Percentiles rank a stretch among this genome's conserved stretches.
Evolutionary conservation across 2,329 filamentous ascomycete species (phyloP).

Genomic region (Pseudogymnoascus sp.): DNA sequence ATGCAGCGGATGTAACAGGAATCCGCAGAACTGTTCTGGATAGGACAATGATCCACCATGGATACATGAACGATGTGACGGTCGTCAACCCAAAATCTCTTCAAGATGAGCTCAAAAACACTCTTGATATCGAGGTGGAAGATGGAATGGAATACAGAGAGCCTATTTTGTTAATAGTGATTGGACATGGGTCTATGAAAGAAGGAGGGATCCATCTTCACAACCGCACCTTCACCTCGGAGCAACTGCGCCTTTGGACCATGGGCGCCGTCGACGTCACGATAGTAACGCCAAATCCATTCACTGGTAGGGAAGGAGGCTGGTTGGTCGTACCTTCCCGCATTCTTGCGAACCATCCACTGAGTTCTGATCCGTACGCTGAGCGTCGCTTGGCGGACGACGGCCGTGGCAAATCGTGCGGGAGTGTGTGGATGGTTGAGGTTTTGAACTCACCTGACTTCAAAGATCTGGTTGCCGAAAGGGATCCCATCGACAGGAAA

Average conservation of each 20-base stretch:
- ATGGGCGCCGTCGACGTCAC: not conserved
- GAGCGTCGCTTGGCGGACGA: not conserved
- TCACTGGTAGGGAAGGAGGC: conserved; percentile 1
- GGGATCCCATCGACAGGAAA: not conserved
- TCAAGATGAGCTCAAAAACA: not conserved
- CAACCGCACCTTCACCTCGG: not conserved
- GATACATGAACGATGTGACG: not conserved
- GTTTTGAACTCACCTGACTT: not conserved
- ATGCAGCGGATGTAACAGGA: not conserved
- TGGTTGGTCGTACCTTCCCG: conserved; percentile 2
- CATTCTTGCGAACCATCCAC: not conserved
- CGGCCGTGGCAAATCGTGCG: not conserved
- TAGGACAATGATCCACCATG: not conserved
- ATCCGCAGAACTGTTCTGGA: not conserved
- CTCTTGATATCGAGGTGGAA: not conserved
- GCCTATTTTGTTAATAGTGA: not conserved
- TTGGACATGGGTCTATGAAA: not conserved
- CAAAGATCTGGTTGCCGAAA: not conserved
- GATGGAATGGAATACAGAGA: not conserved
- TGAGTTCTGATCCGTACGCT: not conserved
- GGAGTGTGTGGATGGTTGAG: not conserved
- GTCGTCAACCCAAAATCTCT: not conserved
- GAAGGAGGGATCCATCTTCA: conserved; percentile 2
- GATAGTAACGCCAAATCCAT: not conserved
- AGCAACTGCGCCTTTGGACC: not conserved